Percentiles rank a stretch among this genome's conserved stretches.
phyloP scores from a whole-genome alignment of 164 flowering plant genomes.

The Paratinospora sagittata region DNA sequence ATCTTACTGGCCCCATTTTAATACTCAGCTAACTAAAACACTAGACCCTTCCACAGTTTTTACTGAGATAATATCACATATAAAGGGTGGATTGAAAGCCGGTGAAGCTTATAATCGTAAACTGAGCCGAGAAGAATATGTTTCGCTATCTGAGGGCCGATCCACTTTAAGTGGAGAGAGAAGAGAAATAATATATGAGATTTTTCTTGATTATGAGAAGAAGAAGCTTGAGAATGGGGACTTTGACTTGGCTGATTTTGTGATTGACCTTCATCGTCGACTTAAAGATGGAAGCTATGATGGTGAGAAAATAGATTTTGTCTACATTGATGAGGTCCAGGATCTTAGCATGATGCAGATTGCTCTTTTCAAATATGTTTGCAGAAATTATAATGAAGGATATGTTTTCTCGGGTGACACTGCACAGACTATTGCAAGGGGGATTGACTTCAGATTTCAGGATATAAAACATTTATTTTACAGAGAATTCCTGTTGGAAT shows the following conservation, averaged over 20 bases:
- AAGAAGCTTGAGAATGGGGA: constrained; percentile 46
- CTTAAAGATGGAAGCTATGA: constrained; percentile 28
- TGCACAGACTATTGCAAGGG: constrained; percentile 68
- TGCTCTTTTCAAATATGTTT: constrained; percentile 58
- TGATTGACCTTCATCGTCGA: constrained; percentile 54
- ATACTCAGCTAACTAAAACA: constrained; percentile 35
- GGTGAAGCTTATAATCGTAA: constrained; percentile 29
- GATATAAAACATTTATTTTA: constrained; percentile 41
- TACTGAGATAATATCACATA: constrained; percentile 68
- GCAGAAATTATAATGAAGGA: constrained; percentile 59
- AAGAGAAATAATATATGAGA: constrained; percentile 47
- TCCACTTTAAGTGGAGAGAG: constrained; percentile 37
- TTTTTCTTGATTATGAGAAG: constrained; percentile 58
- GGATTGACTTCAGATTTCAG: constrained; percentile 31
- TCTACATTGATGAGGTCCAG: constrained; percentile 80
- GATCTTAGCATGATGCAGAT: constrained; percentile 77
- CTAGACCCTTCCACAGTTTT: constrained; percentile 63
- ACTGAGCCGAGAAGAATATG: constrained; percentile 40
- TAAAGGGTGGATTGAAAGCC: constrained; percentile 51
- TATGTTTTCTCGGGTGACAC: constrained; percentile 79
- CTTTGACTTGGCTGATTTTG: constrained; percentile 71
- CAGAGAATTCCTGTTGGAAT: constrained; percentile 42
- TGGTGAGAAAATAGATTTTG: constrained; percentile 56
- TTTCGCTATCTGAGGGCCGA: constrained; percentile 38
- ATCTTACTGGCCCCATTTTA: constrained; percentile 78